Evolutionary conservation across 169 alveolate genomes (phyloP), one percentile per base, ranked within the genome.

Genomic region (Toxoplasma gondii): DNA sequence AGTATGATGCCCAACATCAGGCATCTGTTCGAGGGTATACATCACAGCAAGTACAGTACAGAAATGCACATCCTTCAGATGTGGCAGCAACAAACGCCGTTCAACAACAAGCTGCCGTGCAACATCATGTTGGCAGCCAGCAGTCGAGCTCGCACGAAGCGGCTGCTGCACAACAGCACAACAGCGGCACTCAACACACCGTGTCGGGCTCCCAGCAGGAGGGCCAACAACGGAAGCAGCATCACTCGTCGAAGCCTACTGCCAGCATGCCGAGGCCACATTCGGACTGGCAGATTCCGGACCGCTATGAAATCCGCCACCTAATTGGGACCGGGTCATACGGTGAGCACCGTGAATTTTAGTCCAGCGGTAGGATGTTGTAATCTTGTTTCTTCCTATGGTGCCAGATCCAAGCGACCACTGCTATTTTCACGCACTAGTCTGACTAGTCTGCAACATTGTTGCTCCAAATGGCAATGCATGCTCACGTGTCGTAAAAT

Each of bases 271-370:
- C 96, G 17, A 84, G 88, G 70, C 94, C 96, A 27, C 91, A 91
- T 53, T 80, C 94, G 43, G 96, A 94, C 80, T 94, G 96, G 96
- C 93, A 92, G 91, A 54, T 94, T 24, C 98, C 98, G 0, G 98
- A 97, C 49, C 96, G 98, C 87, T 98, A 98, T 86, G 98, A 98
- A 94, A 96, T 98, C n/a, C 96, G 97, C 39, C 98, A 98, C 58
- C 95, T 98, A 95, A 97, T 98, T 44, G 99, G 99, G 39, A 97
- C 99, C 19, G 99, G 99, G 31, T 97, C 99, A 10, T 98, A 98
- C 94, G 99, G 99, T 93, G 45, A 84, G 95, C n/a, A 31, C 16
- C 38, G 31, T 53, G 69, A 44, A 16, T 58, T 12, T 7, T 49
- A 49, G 58, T 49, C n/a, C n/a, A n/a, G n/a, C n/a, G n/a, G n/a